These are phyloP conservation scores for Casuarina equisetifolia DNA, from an alignment of 306 rosid genomes.

Conservation along the genomic window DNA sequence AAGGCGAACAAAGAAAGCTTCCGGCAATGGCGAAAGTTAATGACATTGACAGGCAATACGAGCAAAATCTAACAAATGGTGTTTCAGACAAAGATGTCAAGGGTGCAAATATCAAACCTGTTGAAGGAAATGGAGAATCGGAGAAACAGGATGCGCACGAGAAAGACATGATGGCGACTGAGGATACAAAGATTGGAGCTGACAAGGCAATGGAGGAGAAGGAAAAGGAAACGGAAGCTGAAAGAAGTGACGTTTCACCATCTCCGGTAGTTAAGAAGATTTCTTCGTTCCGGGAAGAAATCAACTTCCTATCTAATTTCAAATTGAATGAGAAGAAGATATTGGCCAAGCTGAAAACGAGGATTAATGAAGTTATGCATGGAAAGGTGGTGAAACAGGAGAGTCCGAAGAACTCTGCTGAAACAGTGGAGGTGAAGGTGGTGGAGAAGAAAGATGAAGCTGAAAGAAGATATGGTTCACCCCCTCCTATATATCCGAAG, in stretches of 20 bases:
- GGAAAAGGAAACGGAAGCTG: background rate
- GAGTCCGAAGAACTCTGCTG: background rate
- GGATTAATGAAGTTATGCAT: background rate
- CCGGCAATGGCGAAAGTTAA: background rate
- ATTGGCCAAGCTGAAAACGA: background rate
- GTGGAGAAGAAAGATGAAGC: background rate
- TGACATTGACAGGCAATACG: background rate
- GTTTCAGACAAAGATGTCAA: background rate
- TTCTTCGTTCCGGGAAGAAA: background rate
- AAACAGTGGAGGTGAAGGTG: background rate
- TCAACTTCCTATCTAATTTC: slow-evolving; percentile 2
- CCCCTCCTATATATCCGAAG: slow-evolving; percentile 19
- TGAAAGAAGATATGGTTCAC: background rate
- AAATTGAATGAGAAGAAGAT: background rate
- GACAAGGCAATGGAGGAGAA: background rate
- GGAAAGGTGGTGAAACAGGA: background rate
- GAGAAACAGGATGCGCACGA: background rate
- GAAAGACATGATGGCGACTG: background rate
- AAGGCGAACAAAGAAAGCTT: background rate
- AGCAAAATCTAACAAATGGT: background rate
- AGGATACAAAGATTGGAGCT: slow-evolving; percentile 1
- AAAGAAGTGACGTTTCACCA: background rate
- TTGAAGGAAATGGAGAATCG: background rate
- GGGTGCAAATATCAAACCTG: background rate
- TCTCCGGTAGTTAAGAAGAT: background rate